These are phyloP conservation scores for Casuarina glauca DNA, from an alignment of 306 rosid genomes.

Conservation along the genomic window DNA sequence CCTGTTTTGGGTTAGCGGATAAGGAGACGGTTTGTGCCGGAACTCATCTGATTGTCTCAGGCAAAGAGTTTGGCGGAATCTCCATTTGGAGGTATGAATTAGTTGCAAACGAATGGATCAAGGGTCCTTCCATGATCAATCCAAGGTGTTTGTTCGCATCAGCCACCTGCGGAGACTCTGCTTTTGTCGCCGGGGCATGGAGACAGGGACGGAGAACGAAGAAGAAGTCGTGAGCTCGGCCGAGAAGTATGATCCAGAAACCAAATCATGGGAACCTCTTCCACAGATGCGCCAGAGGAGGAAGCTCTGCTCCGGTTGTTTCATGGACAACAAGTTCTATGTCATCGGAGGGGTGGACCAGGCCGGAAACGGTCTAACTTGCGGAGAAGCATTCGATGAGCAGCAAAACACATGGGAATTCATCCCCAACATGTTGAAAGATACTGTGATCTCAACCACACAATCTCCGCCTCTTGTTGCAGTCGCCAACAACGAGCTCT, in stretches of 20 bases:
- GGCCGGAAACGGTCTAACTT: slow-evolving; percentile 41
- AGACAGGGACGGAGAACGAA: slow-evolving; percentile 33
- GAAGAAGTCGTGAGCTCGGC: slow-evolving; percentile 47
- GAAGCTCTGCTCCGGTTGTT: slow-evolving; percentile 69
- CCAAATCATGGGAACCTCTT: slow-evolving; percentile 54
- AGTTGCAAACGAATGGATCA: slow-evolving; percentile 52
- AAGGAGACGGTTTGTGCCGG: slow-evolving; percentile 83
- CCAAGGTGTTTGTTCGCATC: slow-evolving; percentile 81
- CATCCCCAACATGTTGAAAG: slow-evolving; percentile 57
- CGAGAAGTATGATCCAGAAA: slow-evolving; percentile 62
- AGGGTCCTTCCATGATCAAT: slow-evolving; percentile 69
- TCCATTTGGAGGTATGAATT: slow-evolving; percentile 64
- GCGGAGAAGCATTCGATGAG: slow-evolving; percentile 67
- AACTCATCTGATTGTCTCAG: slow-evolving; percentile 69
- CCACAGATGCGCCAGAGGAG: slow-evolving; percentile 63
- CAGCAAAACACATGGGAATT: slow-evolving; percentile 55
- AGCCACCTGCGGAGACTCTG: slow-evolving; percentile 60
- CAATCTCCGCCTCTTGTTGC: slow-evolving; percentile 79
- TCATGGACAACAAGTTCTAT: slow-evolving; percentile 68
- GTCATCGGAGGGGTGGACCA: slow-evolving; percentile 77
- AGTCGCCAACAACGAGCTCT: slow-evolving; percentile 63
- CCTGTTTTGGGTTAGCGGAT: slow-evolving; percentile 46
- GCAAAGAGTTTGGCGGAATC: slow-evolving; percentile 57
- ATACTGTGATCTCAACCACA: slow-evolving; percentile 27
- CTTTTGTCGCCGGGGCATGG: slow-evolving; percentile 81